Base-by-base conservation (phyloP, 441 rosid genomes). In the Erysimum cheiri region DNA sequence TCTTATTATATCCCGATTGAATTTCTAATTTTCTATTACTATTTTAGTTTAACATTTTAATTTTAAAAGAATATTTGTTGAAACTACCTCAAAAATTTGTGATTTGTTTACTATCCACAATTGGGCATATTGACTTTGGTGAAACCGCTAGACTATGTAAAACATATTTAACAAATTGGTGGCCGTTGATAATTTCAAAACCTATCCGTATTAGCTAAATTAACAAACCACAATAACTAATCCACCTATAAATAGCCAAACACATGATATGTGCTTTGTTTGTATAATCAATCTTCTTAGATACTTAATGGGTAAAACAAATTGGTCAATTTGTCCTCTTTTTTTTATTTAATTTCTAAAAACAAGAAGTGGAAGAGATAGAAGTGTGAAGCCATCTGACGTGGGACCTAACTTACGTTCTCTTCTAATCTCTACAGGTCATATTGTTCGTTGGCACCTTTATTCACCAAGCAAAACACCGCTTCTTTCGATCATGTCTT, bases 351-450 rank as follows among this genome's bases (percentile, higher is more conserved):
- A n/a, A n/a, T 2, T 6, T 24, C 26, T 24, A 24, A 61, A 15
- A 47, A 63, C 9, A 31, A 32, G 2, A 0, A 62, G 11, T 29
- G 40, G 46, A 73, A 35, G 24, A 8, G 50, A 77, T 12, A 0
- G 10, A 57, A 60, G 81, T 75, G 29, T 28, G 2, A 72, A 82
- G 77, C 33, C 69, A 76, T 62, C 37, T 48, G 28, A 73, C 80
- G 80, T 76, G 91, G 87, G 88, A 81, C 86, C 83, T 77, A 82
- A 77, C 35, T 83, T 59, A 79, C 77, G 83, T 76, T 78, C 58
- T 17, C 72, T 77, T 80, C 63, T 71, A 53, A 60, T 80, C 85
- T 71, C 52, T 73, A 55, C 90, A 83, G 80, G 72, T 85, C 78
- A 82, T 68, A 22, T 17, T 58, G 60, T 60, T 39, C 52, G 40